Evolutionary conservation across 495 filamentous ascomycete genomes (phyloP).

Genomic region (Trichoderma asperelloides): DNA sequence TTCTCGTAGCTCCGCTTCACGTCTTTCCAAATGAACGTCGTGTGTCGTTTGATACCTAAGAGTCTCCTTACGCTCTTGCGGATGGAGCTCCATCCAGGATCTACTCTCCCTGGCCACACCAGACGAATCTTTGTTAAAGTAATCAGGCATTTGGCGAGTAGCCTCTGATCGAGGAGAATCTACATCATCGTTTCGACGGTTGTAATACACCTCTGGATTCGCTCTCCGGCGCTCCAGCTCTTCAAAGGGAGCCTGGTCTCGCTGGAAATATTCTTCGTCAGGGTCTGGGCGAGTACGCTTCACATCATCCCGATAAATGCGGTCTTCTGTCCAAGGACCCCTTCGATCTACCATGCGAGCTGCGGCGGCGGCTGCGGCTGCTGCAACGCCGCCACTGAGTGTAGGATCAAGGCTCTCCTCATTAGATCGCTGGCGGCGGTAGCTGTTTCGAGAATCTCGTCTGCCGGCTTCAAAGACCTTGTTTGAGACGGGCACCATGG

Average conservation of each 20-base stretch:
- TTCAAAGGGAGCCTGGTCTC: slow-evolving; percentile 12
- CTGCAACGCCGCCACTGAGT: slow-evolving; percentile 41
- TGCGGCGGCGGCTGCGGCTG: slow-evolving; percentile 32
- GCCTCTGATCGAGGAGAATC: not conserved
- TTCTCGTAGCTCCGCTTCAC: not conserved
- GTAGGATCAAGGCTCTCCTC: slow-evolving; percentile 27
- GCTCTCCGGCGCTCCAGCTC: not conserved
- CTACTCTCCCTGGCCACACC: not conserved
- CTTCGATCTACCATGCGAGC: slow-evolving; percentile 33
- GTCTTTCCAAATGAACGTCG: not conserved
- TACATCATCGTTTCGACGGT: slow-evolving; percentile 1
- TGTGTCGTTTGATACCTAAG: slow-evolving; percentile 6
- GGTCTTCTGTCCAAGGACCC: slow-evolving; percentile 14
- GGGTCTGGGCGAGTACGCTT: not conserved
- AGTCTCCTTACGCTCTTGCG: not conserved
- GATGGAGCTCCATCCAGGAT: slow-evolving; percentile 3
- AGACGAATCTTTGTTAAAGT: not conserved
- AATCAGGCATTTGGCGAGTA: not conserved
- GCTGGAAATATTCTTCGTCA: slow-evolving; percentile 14
- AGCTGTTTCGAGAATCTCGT: slow-evolving; percentile 21
- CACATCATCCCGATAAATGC: slow-evolving; percentile 3
- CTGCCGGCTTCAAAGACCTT: slow-evolving; percentile 32
- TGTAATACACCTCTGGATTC: not conserved
- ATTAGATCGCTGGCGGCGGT: slow-evolving; percentile 20
- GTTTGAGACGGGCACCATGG: slow-evolving; percentile 31